A percentile compares a stretch with the other conserved stretches of the same genome.
These are phyloP conservation scores for Microstegium vimineum DNA, from an alignment of 176 grass and related monocot genomes.

Conservation along the genomic window DNA sequence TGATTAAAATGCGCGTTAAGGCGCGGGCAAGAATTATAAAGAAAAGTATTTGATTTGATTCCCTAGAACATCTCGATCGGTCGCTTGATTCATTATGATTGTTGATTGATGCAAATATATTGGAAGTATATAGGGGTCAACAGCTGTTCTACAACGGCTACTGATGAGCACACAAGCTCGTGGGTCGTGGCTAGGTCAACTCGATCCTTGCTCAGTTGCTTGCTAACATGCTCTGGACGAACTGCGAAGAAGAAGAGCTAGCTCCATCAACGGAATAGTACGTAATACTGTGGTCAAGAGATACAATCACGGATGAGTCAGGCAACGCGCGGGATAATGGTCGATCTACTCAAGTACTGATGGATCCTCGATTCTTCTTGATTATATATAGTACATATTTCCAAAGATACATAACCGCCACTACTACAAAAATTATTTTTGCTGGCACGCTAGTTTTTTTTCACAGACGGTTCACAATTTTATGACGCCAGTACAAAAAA, in stretches of 20 bases:
- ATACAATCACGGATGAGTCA: not conserved
- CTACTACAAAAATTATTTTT: too few relatives aligned
- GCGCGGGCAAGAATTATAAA: too few relatives aligned
- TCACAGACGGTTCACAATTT: too few relatives aligned
- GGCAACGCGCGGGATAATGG: constrained; percentile 10
- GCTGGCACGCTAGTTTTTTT: too few relatives aligned
- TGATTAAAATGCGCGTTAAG: too few relatives aligned
- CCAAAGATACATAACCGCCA: not conserved
- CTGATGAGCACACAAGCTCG: not conserved
- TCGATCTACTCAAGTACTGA: constrained; percentile 3
- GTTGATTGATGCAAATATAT: not conserved
- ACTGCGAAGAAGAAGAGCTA: not conserved
- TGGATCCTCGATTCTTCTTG: not conserved
- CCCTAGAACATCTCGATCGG: constrained; percentile 20
- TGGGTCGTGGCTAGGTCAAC: constrained; percentile 25
- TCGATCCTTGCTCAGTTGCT: not conserved
- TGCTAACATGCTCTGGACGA: too few relatives aligned
- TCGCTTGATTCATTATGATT: not conserved
- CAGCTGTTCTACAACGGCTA: constrained; percentile 33
- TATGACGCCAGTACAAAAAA: too few relatives aligned
- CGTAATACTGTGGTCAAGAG: not conserved
- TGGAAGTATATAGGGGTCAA: constrained; percentile 8
- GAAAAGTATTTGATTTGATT: constrained; percentile 5
- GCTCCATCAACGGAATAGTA: not conserved
- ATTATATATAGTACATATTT: not conserved